Evolutionary conservation across 2,329 filamentous ascomycete genomes (phyloP), one percentile per base, ranked within the genome.

Genomic region (Pseudopyrenochaeta lycopersici): DNA sequence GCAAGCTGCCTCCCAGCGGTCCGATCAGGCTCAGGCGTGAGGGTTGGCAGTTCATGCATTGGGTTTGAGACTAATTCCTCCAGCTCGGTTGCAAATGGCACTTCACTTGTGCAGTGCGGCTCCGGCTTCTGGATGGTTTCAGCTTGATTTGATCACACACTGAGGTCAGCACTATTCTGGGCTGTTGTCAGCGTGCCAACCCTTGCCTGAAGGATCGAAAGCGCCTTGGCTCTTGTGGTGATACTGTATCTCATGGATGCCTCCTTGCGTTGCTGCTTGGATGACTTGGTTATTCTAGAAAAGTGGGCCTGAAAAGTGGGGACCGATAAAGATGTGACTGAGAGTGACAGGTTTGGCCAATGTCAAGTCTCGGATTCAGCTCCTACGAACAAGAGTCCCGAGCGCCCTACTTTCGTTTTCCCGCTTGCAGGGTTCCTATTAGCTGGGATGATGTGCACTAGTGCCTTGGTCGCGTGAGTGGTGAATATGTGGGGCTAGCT

Each of bases 251-350:
- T 20, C 17, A 39, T 3, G 21, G 2, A 23, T 21, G 18, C 36
- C 20, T 21, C 9, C 15, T 42, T 27, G 39, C 35, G 14, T 31
- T 49, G n/a, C 32, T 48, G 40, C 40, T 21, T 40, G 43, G 45
- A 31, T 20, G 43, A 43, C 42, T 32, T 41, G 49, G 33, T 35
- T 49, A 39, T 32, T 53, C 35, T 15, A 32, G n/a, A 39, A 39
- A 42, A 39, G 50, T 53, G 50, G 50, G 39, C 31, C 39, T 20
- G 29, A 29, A 36, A 40, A 39, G 45, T 53, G 50, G 50, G 40
- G 50, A 49, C 33, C n/a, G 18, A 49, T 39, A 29, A 43, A 53
- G 32, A 41, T 23, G 50, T 53, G 45, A 49, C 38, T 17, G 33
- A 39, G 35, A 15, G 35, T 14, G 15, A 6, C 20, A 14, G n/a